phyloP scores from a whole-genome alignment of 2,329 filamentous ascomycete genomes.

The Pseudocercospora fijiensis region DNA sequence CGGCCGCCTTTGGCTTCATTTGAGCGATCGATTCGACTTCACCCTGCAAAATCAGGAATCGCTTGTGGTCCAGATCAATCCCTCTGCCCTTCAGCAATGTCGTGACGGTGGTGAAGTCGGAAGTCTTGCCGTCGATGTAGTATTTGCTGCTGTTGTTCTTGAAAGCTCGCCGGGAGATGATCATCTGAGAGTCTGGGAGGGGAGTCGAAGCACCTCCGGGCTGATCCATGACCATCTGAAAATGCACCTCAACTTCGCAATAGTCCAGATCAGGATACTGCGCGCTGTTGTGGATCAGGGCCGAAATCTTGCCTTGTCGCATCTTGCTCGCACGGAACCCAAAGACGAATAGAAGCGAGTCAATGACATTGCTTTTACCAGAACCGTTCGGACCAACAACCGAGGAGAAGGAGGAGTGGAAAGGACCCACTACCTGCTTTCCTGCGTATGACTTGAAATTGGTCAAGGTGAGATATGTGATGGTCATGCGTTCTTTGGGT shows the following conservation, averaged over 20 bases:
- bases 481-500: slow-evolving; percentile 84
- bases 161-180: slow-evolving; percentile 91
- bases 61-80: slow-evolving; percentile 95
- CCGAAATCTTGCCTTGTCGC: slow-evolving; percentile 97
- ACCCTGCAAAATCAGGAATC: slow-evolving; percentile 93
- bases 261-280: slow-evolving; percentile 79
- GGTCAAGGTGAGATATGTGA: slow-evolving; percentile 84
- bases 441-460: slow-evolving; percentile 99
- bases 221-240: slow-evolving; percentile 89
- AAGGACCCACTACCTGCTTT: slow-evolving; percentile 90
- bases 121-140: slow-evolving; percentile 87
- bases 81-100: slow-evolving; percentile 81
- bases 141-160: slow-evolving; percentile 98
- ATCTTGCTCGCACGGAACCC: slow-evolving; percentile 99
- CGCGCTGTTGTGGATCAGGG: slow-evolving; percentile 94
- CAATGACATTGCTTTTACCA: slow-evolving; percentile 98
- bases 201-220: slow-evolving; percentile 72
- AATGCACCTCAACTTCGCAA: slow-evolving; percentile 96
- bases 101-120: slow-evolving; percentile 89
- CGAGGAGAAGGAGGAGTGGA: slow-evolving; percentile 95
- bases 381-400: slow-evolving; percentile 98
- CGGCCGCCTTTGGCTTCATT: slow-evolving; percentile 95
- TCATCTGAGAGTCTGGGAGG: slow-evolving; percentile 77
- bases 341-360: slow-evolving; percentile 97
- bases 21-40: slow-evolving; percentile 98